Evolutionary conservation across 768 basidiomycete genomes (phyloP), one percentile per base, ranked within the genome.

Genomic region (Dioszegia aurantiaca): DNA sequence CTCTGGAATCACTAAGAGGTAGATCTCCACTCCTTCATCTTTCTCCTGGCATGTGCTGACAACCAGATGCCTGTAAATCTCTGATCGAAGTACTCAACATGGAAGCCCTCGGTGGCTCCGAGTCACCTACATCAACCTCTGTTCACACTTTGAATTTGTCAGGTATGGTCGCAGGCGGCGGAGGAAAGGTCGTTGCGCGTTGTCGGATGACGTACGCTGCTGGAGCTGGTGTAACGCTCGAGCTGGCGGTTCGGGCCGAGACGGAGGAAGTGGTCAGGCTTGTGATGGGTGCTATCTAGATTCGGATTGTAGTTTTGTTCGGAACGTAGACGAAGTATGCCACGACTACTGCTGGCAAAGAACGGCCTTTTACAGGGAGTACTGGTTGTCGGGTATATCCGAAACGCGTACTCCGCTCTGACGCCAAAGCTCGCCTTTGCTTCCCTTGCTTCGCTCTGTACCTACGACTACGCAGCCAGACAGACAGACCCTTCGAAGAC

Each of bases 1-100:
- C 88, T 12, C 88, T 92, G 84, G 90, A 94, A 69, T 90, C 87
- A 60, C 83, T 99, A 63, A 91, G 93, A 82, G 90, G 93, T 93
- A 66, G 62, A 85, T 78, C 59, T 14, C 47, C 23, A 45, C 26
- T 62, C 27, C 26, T n/a, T 53, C 8, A 16, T n/a, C 19, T 11
- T 14, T 19, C 40, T n/a, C 39, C 2, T 45, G 8, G 9, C 24
- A 33, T 17, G 9, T 26, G 53, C 62, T 62, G 48, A 61, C 19
- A 28, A 42, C 44, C 64, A 94, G 93, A 91, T 69, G 94, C 94
- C 11, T 95, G 93, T 78, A 88, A 92, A 72, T 95, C 94, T 26
- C 87, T 98, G 68, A 84, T 93, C 67, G 93, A 95, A 72, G 88
- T 98, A 28, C 85, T 98, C 62, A 88, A 90, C 74, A 98, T 99